These are phyloP conservation scores for Zhuliangozyma blackwelliae DNA, from an alignment of 1,139 yeast species.

Conservation along the genomic window DNA sequence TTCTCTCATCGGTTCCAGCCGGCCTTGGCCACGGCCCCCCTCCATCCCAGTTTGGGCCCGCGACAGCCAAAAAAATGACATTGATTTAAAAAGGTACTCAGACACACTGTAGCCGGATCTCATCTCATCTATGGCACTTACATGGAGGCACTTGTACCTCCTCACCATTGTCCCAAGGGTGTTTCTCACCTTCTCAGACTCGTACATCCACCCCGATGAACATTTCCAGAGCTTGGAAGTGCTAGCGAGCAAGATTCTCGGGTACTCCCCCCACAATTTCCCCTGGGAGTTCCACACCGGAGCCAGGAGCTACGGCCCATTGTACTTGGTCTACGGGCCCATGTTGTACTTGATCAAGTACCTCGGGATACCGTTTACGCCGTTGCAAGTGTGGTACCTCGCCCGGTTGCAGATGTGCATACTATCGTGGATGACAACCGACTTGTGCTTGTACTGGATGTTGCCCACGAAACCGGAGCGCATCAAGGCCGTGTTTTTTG, in stretches of 20 bases:
- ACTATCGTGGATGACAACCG: slow-evolving; percentile 56
- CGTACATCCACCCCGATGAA: slow-evolving; percentile 97
- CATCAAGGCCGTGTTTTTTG: slow-evolving; percentile 59
- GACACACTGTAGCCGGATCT: no score
- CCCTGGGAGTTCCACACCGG: slow-evolving; percentile 83
- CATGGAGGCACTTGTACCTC: slow-evolving; percentile 47
- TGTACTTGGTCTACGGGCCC: slow-evolving; percentile 71
- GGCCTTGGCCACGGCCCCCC: no score
- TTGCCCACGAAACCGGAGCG: slow-evolving; percentile 60
- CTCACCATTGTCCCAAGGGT: slow-evolving; percentile 47
- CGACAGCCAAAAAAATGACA: neutral
- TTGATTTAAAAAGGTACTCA: no score
- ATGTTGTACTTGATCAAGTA: slow-evolving; percentile 33
- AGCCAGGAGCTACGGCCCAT: slow-evolving; percentile 70
- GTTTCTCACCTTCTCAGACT: slow-evolving; percentile 60
- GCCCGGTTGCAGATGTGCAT: slow-evolving; percentile 56
- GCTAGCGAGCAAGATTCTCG: slow-evolving; percentile 46
- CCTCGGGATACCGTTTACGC: slow-evolving; percentile 24
- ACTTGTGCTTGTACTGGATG: slow-evolving; percentile 45
- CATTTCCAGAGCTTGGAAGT: slow-evolving; percentile 88
- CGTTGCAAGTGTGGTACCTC: slow-evolving; percentile 51
- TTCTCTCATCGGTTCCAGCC: no score
- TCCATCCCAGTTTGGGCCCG: no score
- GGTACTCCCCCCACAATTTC: slow-evolving; percentile 43
- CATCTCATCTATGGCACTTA: slow-evolving; percentile 6